Evolutionary conservation across 83 land plant genomes (phyloP).

Genomic region (Picea abies): DNA sequence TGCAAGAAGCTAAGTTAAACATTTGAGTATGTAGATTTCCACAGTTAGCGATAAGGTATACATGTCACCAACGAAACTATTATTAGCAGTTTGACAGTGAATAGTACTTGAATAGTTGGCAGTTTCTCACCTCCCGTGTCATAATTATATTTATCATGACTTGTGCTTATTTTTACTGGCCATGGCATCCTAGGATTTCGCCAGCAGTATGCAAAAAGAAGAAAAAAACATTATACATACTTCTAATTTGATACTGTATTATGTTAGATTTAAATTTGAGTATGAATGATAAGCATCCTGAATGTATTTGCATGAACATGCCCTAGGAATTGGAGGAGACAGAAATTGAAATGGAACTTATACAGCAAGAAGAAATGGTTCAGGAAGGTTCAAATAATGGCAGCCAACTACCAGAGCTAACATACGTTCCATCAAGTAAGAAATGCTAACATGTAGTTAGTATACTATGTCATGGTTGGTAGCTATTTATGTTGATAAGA

Average conservation of each 20-base stretch:
- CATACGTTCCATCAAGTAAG: neutral
- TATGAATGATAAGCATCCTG: neutral
- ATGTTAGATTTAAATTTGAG: neutral
- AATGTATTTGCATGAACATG: neutral
- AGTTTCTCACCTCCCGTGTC: too few species aligned
- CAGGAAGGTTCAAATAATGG: conserved; percentile 26
- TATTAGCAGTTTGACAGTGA: too few species aligned
- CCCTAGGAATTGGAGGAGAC: conserved; percentile 89
- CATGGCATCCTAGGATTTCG: too few species aligned
- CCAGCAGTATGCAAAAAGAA: too few species aligned
- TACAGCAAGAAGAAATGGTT: conserved; percentile 46
- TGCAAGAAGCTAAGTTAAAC: conserved; percentile 56
- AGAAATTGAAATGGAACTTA: conserved; percentile 79
- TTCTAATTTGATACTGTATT: neutral
- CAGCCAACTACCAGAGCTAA: neutral
- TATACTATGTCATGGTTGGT: neutral
- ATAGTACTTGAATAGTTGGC: too few species aligned
- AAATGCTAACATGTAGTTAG: neutral
- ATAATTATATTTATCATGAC: too few species aligned
- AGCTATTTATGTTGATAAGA: conserved; percentile 1
- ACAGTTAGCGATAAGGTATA: neutral
- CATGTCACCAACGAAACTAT: neutral
- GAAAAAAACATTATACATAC: neutral
- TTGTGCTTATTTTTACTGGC: too few species aligned
- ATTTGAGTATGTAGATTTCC: too few species aligned